Conservation (phyloP, 2,329 filamentous ascomycete species). For the Hymenoscyphus scutula region DNA sequence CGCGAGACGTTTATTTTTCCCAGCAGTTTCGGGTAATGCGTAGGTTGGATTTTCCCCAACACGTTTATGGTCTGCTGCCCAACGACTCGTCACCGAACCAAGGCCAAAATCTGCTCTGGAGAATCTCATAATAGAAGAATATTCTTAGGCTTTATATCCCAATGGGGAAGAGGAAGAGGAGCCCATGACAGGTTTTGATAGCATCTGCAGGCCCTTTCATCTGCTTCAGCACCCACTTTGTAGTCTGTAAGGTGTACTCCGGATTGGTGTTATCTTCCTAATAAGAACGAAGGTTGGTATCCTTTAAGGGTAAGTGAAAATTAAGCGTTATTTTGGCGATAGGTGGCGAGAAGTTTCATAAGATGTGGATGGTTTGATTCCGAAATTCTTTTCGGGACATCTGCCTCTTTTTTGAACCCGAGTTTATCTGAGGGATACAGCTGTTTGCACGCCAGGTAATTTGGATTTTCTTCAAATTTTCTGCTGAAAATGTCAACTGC, state of each 20-base stretch:
- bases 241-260: conserved; percentile 15
- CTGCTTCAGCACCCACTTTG: conserved; percentile 34
- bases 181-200: conserved; percentile 30
- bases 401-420: conserved; percentile 23
- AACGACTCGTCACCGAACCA: conserved; percentile 33
- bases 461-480: too few species aligned
- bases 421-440: too few species aligned
- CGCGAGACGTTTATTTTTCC: conserved; percentile 35
- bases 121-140: too few species aligned
- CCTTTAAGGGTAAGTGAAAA: conserved; percentile 35
- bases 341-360: conserved; percentile 35
- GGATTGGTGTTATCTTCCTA: conserved; percentile 27
- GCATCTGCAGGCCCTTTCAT: conserved; percentile 33
- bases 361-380: conserved; percentile 21
- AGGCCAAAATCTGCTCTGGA: conserved; percentile 39
- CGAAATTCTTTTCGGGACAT: conserved; percentile 8
- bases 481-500: too few species aligned
- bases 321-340: conserved; percentile 25
- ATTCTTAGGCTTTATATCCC: too few species aligned
- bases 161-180: too few species aligned
- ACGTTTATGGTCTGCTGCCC: conserved; percentile 24
- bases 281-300: conserved; percentile 30
- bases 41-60: conserved; percentile 36
- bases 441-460: too few species aligned
- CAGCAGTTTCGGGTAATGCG: conserved; percentile 40